A percentile compares a stretch with the other conserved stretches of the same genome.
phyloP scores from a whole-genome alignment of 345 rosid species.

The Raphanus sativus region DNA sequence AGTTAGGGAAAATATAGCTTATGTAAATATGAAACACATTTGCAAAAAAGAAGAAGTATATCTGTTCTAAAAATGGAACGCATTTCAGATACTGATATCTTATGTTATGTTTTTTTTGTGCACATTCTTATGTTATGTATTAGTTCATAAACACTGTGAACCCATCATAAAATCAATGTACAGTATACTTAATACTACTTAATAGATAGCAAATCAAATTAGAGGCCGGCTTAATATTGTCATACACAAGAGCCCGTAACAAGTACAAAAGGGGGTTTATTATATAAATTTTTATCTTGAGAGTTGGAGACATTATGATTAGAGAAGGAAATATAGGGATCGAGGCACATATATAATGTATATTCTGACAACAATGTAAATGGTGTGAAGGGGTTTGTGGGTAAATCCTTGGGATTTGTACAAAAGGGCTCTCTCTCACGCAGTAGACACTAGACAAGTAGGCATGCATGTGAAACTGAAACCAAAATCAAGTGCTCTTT shows the following conservation, averaged over 20 bases:
- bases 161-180: neutral
- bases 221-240: neutral
- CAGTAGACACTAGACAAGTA: conserved; percentile 36
- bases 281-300: neutral
- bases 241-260: neutral
- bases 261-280: neutral
- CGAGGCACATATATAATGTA: conserved; percentile 15
- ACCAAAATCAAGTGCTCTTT: conserved; percentile 32
- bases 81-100: neutral
- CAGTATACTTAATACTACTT: too few relatives aligned
- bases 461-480: conserved; percentile 41
- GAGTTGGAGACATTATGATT: conserved; percentile 34
- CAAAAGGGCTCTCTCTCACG: conserved; percentile 13
- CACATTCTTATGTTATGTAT: neutral
- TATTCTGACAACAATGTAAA: neutral
- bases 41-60: neutral
- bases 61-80: neutral
- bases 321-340: conserved; percentile 25
- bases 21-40: neutral
- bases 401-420: conserved; percentile 33
- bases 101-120: neutral
- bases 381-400: conserved; percentile 30
- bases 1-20: neutral
- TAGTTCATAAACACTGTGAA: neutral
- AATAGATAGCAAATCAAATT: conserved; percentile 6